phyloP scores from a whole-genome alignment of 306 rosid genomes.

The Chamaecrista fasciculata region DNA sequence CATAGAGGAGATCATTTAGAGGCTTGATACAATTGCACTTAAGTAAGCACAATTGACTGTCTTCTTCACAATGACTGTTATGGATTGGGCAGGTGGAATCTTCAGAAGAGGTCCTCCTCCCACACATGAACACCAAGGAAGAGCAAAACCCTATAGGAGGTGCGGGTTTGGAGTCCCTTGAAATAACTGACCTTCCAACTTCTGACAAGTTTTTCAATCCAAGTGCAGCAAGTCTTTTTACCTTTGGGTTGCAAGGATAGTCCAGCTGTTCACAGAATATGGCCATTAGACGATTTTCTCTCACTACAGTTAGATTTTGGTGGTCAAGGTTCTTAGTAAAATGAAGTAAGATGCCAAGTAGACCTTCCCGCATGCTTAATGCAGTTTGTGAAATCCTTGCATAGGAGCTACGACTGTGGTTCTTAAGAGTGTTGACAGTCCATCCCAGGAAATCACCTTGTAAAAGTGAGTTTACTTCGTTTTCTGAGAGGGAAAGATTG shows the following conservation, averaged over 20 bases:
- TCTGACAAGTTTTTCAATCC: constrained; percentile 59
- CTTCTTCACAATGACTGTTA: constrained; percentile 38
- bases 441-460: constrained; percentile 47
- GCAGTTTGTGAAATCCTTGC: constrained; percentile 40
- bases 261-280: constrained; percentile 47
- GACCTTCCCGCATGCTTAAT: constrained; percentile 58
- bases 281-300: constrained; percentile 48
- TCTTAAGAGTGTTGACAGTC: constrained; percentile 37
- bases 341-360: constrained; percentile 55
- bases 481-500: constrained; percentile 42
- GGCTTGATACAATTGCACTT: constrained; percentile 49
- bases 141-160: constrained; percentile 34
- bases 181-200: constrained; percentile 36
- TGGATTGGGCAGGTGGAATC: constrained; percentile 42
- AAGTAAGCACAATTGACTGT: constrained; percentile 41
- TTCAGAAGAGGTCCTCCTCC: constrained; percentile 28
- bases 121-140: constrained; percentile 38
- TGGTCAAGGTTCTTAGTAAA: constrained; percentile 40
- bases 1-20: constrained; percentile 43
- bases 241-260: constrained; percentile 47
- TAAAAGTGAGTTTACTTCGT: constrained; percentile 44
- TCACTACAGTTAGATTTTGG: constrained; percentile 33
- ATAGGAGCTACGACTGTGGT: constrained; percentile 32
- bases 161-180: constrained; percentile 30
- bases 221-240: constrained; percentile 44